Percentiles rank a stretch among this genome's conserved stretches.
These are phyloP conservation scores for Saitozyma sp. DNA, from an alignment of 768 basidiomycete genomes.

Conservation along the genomic window DNA sequence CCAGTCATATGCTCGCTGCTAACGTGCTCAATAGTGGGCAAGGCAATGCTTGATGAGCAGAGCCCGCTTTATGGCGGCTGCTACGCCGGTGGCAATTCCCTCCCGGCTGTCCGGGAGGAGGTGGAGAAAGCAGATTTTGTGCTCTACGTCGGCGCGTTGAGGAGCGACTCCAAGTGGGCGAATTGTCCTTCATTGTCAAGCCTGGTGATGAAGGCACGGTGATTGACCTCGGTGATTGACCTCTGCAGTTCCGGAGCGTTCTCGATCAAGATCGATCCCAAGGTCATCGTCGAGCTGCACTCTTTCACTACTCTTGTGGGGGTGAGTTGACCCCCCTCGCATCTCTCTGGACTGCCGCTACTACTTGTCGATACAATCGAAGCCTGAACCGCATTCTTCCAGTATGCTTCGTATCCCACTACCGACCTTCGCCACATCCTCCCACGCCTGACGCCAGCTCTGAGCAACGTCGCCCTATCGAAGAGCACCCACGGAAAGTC, in stretches of 20 bases:
- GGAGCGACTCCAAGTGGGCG: slow-evolving; percentile 52
- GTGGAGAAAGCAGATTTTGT: slow-evolving; percentile 51
- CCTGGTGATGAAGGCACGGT: not conserved
- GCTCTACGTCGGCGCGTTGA: slow-evolving; percentile 48
- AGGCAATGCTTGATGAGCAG: slow-evolving; percentile 47
- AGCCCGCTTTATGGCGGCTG: slow-evolving; percentile 49
- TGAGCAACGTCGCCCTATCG: slow-evolving; percentile 30
- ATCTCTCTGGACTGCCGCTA: not conserved
- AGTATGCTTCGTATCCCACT: slow-evolving; percentile 48
- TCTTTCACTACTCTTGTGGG: slow-evolving; percentile 48
- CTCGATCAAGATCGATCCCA: slow-evolving; percentile 48
- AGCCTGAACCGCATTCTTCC: not conserved
- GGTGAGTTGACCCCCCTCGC: slow-evolving; percentile 13
- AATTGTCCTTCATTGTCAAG: not conserved
- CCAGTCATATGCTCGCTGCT: not conserved
- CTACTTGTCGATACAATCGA: too few species aligned
- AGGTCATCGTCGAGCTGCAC: slow-evolving; percentile 51
- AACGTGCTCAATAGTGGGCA: slow-evolving; percentile 29
- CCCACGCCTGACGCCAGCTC: slow-evolving; percentile 43
- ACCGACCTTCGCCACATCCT: slow-evolving; percentile 51
- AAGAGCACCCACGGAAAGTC: slow-evolving; percentile 17
- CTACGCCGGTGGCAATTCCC: slow-evolving; percentile 49
- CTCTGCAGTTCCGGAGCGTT: slow-evolving; percentile 47
- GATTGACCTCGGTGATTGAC: slow-evolving; percentile 3
- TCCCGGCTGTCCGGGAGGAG: slow-evolving; percentile 43